Evolutionary conservation across 2,329 filamentous ascomycete genomes (phyloP), one percentile per base, ranked within the genome.

Genomic region (Metarhizium sp.): DNA sequence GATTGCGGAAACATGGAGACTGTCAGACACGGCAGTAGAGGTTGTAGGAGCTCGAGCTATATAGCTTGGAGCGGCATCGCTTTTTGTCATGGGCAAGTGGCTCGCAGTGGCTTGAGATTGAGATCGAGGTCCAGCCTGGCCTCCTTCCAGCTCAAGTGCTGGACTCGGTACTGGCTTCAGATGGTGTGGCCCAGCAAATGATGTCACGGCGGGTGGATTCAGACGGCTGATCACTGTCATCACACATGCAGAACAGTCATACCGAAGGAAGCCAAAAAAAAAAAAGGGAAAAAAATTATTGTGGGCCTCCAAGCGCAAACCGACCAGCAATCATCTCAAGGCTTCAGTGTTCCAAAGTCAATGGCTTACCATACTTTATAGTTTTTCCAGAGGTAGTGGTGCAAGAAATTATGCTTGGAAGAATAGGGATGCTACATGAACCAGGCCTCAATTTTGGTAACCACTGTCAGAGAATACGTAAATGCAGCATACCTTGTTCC

Each of bases 181-280:
- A 46, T 20, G 40, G 36, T 40, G 45, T 38, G 16, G n/a, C 13
- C 13, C 25, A 53, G 52, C 52, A 53, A 53, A 53, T 53, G 52
- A 53, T 53, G 52, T 53, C 52, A 53, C 52, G 34, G 43, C 52
- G 34, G 20, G 52, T 53, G 52, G 45, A 34, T 36, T 50, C 25
- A 25, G 25, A 25, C 25, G 25, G 25, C 25, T 25, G 25, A 25
- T 25, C 25, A 25, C 3, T 25, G 25, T 25, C 25, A 25, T 25
- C 25, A 4, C 25, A 25, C 25, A 4, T 4, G 14, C 43, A 25
- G 43, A 11, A 46, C 4, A 48, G 45, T 48, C 45, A 48, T 48
- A 30, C 45, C 45, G 45, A 48, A 48, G 14, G 10, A 11, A 34
- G 32, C 25, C 25, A 25, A 11, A 34, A 7, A 34, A 8, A 8